Percentiles rank a stretch among this genome's conserved stretches.
Evolutionary conservation across 441 rosid species (phyloP).

Genomic region (Pelargonium exstipulatum): DNA sequence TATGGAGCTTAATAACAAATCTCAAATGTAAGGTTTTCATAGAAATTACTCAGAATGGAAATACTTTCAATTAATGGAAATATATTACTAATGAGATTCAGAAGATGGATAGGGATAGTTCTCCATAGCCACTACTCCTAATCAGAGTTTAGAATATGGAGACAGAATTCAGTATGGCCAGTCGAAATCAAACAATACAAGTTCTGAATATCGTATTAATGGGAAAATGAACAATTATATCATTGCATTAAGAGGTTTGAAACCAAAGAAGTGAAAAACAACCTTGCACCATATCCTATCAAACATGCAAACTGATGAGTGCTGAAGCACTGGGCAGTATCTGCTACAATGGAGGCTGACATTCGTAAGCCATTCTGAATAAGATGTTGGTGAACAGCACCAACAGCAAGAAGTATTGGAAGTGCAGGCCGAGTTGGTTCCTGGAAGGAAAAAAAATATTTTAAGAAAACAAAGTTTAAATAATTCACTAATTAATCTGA

Average conservation of each 20-base stretch:
- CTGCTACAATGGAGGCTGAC: slow-evolving; percentile 93
- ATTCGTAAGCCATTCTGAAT: slow-evolving; percentile 91
- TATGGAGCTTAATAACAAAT: background rate
- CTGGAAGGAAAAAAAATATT: slow-evolving; percentile 34
- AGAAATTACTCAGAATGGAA: background rate
- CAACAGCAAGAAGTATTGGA: slow-evolving; percentile 95
- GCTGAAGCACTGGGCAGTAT: slow-evolving; percentile 98
- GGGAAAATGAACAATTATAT: background rate
- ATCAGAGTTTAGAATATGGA: background rate
- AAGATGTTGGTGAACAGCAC: slow-evolving; percentile 98
- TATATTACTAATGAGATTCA: background rate
- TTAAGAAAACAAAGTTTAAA: too few relatives aligned
- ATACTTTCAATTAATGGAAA: too few relatives aligned
- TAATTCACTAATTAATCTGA: too few relatives aligned
- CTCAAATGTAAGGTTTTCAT: too few relatives aligned
- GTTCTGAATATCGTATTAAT: slow-evolving; percentile 5
- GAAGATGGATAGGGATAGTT: background rate
- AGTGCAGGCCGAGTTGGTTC: slow-evolving; percentile 87
- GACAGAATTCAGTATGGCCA: background rate
- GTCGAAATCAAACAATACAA: slow-evolving; percentile 4
- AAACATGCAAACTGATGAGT: slow-evolving; percentile 98
- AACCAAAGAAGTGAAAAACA: slow-evolving; percentile 19
- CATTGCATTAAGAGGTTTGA: slow-evolving; percentile 8
- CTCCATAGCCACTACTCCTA: background rate
- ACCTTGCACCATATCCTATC: slow-evolving; percentile 99